Evolutionary conservation across 495 filamentous ascomycete species (phyloP).

Genomic region (Talaromyces proteolyticus): DNA sequence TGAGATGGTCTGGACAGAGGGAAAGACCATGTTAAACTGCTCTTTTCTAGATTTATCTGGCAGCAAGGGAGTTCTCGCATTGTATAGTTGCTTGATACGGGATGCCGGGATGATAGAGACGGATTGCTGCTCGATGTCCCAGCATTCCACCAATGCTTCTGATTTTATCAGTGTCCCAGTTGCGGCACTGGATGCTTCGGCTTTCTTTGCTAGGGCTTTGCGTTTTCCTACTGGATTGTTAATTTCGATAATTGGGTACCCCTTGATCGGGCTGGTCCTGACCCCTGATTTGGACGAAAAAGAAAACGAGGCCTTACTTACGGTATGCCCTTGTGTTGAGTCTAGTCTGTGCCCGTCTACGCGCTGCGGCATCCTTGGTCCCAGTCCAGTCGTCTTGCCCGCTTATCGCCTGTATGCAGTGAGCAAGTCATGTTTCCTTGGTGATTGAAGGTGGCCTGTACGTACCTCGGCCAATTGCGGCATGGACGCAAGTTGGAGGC

Average conservation of each 20-base stretch:
- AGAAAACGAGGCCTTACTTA: conserved; percentile 22
- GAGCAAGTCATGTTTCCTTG: conserved; percentile 5
- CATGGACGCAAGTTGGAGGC: conserved; percentile 28
- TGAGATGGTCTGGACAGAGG: conserved; percentile 34
- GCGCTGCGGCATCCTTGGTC: conserved; percentile 24
- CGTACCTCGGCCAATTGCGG: conserved; percentile 35
- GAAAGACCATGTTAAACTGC: conserved; percentile 24
- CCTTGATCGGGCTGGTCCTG: not conserved
- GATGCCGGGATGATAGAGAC: conserved; percentile 24
- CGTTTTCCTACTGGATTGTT: conserved; percentile 26
- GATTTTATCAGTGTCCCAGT: no score
- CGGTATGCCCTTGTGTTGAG: conserved; percentile 36
- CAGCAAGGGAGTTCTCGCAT: conserved; percentile 24
- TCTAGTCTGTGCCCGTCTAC: conserved; percentile 30
- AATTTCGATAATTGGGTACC: conserved; percentile 8
- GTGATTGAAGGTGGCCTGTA: conserved; percentile 12
- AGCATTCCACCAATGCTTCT: conserved; percentile 30
- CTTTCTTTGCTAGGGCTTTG: conserved; percentile 25
- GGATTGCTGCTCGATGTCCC: conserved; percentile 26
- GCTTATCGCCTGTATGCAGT: conserved; percentile 22
- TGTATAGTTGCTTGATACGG: conserved; percentile 31
- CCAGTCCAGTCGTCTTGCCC: conserved; percentile 38
- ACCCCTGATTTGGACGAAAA: no score
- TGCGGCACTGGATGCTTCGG: conserved; percentile 17
- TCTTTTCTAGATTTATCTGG: conserved; percentile 17